These are phyloP conservation scores for Penicillium vulpinum DNA, from an alignment of 2,329 filamentous ascomycete species.

Conservation along the genomic window DNA sequence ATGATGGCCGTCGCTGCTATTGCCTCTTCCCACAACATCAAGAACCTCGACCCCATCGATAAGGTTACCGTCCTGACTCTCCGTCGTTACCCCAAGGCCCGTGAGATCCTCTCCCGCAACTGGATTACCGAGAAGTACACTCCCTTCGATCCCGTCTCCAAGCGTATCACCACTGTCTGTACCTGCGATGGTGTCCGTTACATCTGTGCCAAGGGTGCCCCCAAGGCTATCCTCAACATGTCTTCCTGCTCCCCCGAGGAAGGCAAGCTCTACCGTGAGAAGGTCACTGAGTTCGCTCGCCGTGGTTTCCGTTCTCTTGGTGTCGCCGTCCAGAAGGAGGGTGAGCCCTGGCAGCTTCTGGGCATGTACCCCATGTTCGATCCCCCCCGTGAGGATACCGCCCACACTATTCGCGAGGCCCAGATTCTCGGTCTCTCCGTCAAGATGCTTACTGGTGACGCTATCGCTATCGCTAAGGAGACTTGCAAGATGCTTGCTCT, in stretches of 20 bases:
- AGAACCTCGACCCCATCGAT: constrained; percentile 76
- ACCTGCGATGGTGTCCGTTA: constrained; percentile 69
- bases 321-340: constrained; percentile 76
- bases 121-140: constrained; percentile 78
- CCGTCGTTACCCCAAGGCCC: constrained; percentile 73
- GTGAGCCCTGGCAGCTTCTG: constrained; percentile 70
- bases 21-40: constrained; percentile 75
- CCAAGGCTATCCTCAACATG: constrained; percentile 71
- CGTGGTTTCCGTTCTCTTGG: constrained; percentile 79
- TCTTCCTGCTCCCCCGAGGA: constrained; percentile 67
- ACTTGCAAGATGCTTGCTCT: constrained; percentile 80
- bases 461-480: constrained; percentile 76
- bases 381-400: constrained; percentile 74
- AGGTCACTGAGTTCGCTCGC: constrained; percentile 72
- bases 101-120: constrained; percentile 71
- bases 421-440: constrained; percentile 74
- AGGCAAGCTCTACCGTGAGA: constrained; percentile 67
- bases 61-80: constrained; percentile 76
- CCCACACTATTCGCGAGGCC: constrained; percentile 76
- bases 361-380: constrained; percentile 81
- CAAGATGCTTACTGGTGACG: constrained; percentile 81
- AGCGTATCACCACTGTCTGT: constrained; percentile 72
- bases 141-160: constrained; percentile 71
- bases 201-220: constrained; percentile 74
- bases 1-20: constrained; percentile 80